phyloP scores from a whole-genome alignment of 768 basidiomycete genomes.

The Tubosaeta sp. region DNA sequence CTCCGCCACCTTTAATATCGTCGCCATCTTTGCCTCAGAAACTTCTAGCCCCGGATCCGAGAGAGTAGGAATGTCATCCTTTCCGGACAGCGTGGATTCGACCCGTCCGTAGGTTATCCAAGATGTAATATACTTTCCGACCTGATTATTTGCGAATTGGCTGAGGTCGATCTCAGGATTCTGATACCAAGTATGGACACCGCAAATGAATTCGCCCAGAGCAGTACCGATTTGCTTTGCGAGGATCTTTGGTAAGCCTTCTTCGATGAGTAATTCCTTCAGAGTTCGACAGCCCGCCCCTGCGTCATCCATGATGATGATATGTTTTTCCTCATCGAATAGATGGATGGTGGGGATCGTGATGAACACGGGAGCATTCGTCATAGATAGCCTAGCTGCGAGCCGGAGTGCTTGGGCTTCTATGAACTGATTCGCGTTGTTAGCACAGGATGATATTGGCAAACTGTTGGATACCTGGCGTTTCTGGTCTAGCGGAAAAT shows the following conservation, averaged over 20 bases:
- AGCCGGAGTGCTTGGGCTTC: constrained; percentile 49
- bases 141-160: constrained; percentile 37
- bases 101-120: constrained; percentile 44
- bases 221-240: constrained; percentile 46
- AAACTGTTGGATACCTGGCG: constrained; percentile 45
- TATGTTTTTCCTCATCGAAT: constrained; percentile 46
- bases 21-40: constrained; percentile 32
- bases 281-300: constrained; percentile 37
- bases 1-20: constrained; percentile 31
- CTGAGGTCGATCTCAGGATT: constrained; percentile 26
- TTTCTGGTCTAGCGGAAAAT: constrained; percentile 36
- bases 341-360: constrained; percentile 47
- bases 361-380: constrained; percentile 34
- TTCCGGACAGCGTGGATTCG: constrained; percentile 35
- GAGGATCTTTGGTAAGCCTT: constrained; percentile 24
- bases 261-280: constrained; percentile 39
- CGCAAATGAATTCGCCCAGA: constrained; percentile 53
- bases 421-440: constrained; percentile 34
- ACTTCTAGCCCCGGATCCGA: constrained; percentile 40
- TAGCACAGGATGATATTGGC: background rate
- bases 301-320: constrained; percentile 61
- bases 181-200: constrained; percentile 48
- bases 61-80: constrained; percentile 32
- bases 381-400: constrained; percentile 32
- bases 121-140: constrained; percentile 40